Evolutionary conservation across 2,329 filamentous ascomycete genomes (phyloP).

Genomic region (Penicillium griseofulvum): DNA sequence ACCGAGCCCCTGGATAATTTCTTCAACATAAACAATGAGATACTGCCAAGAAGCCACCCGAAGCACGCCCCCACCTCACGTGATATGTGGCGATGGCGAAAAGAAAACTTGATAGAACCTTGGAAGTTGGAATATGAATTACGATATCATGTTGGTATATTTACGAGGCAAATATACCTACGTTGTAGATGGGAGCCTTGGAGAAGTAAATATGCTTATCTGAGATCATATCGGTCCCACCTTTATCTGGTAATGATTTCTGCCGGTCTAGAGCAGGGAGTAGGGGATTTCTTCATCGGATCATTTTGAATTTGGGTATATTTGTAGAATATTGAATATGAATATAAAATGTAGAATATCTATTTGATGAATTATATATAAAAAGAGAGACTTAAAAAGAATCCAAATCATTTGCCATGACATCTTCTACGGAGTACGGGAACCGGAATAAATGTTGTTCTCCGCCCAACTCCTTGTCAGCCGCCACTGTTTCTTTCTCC

Average conservation of each 20-base stretch:
- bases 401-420: not conserved
- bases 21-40: constrained; percentile 1
- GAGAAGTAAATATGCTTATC: not conserved
- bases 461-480: constrained; percentile 34
- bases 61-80: constrained; percentile 14
- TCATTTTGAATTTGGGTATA: not conserved
- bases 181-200: too few species aligned
- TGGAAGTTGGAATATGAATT: not conserved
- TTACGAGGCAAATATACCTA: not conserved
- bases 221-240: not conserved
- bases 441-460: constrained; percentile 28
- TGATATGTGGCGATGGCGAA: constrained; percentile 15
- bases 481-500: constrained; percentile 27
- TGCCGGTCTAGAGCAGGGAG: constrained; percentile 2
- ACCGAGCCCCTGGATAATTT: not conserved
- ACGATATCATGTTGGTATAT: not conserved
- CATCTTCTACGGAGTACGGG: constrained; percentile 6
- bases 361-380: not conserved
- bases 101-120: not conserved
- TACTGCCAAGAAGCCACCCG: constrained; percentile 6
- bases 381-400: not conserved
- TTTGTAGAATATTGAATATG: too few species aligned
- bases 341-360: not conserved
- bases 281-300: not conserved
- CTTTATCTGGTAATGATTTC: constrained; percentile 1